Conservation (phyloP, 1,284 basidiomycete species). For the Omphalotus olearius region DNA sequence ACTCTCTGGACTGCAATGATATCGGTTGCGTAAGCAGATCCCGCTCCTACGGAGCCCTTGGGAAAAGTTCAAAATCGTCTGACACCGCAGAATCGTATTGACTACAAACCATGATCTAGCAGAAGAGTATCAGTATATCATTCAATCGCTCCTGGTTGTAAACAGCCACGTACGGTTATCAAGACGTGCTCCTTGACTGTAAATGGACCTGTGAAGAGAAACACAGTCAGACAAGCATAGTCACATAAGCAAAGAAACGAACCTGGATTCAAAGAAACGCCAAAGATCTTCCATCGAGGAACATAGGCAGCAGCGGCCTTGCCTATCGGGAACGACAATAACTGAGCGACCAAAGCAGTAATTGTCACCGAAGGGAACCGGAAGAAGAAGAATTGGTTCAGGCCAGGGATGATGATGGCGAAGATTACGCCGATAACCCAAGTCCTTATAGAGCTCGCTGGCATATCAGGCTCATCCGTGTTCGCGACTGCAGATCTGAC, state of each 20-base stretch:
- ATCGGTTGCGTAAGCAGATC: conserved; percentile 69
- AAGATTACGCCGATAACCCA: conserved; percentile 14
- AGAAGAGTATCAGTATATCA: conserved; percentile 17
- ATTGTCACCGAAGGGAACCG: conserved; percentile 30
- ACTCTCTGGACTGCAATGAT: conserved; percentile 73
- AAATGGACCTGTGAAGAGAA: conserved; percentile 63
- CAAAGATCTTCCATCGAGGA: conserved; percentile 47
- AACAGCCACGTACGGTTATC: conserved; percentile 13
- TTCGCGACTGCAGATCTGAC: conserved; percentile 20
- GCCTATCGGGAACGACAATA: conserved; percentile 55
- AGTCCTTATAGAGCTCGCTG: conserved; percentile 12
- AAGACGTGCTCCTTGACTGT: conserved; percentile 64
- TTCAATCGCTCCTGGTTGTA: neutral
- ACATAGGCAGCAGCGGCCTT: conserved; percentile 43
- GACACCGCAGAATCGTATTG: too few relatives aligned
- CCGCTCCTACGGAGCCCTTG: conserved; percentile 67
- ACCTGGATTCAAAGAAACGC: conserved; percentile 60
- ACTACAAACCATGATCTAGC: conserved; percentile 22
- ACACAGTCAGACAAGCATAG: conserved; percentile 39
- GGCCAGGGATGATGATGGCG: conserved; percentile 37
- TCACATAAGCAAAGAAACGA: conserved; percentile 52
- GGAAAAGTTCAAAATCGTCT: conserved; percentile 41
- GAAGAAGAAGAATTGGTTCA: conserved; percentile 45
- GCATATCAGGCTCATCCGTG: conserved; percentile 18
- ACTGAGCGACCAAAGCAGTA: conserved; percentile 40